Evolutionary conservation across 352 stramenopile species (phyloP).

Genomic region (Globisporangium alternatum): DNA sequence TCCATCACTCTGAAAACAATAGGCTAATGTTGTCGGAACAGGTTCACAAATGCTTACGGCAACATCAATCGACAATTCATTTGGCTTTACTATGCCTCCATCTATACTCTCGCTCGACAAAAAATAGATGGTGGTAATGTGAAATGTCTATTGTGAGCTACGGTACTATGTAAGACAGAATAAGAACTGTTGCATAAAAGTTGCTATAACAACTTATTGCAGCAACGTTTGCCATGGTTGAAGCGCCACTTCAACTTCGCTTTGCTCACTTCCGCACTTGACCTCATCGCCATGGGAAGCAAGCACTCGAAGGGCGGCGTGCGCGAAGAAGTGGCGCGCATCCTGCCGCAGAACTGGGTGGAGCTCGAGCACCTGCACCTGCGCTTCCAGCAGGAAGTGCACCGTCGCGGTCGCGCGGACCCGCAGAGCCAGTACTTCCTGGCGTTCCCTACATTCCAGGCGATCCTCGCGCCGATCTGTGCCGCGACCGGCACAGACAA

Average conservation of each 20-base stretch:
- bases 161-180: too few species aligned
- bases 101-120: neutral
- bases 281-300: constrained; percentile 37
- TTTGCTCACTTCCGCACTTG: neutral
- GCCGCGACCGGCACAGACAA: constrained; percentile 29
- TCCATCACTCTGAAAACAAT: neutral
- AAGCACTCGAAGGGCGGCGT: constrained; percentile 47
- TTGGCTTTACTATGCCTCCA: neutral
- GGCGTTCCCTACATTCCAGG: constrained; percentile 42
- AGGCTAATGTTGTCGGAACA: too few species aligned
- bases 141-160: neutral
- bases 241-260: constrained; percentile 20
- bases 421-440: constrained; percentile 52
- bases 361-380: constrained; percentile 55
- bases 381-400: constrained; percentile 59
- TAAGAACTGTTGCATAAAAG: too few species aligned
- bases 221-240: too few species aligned
- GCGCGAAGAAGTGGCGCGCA: constrained; percentile 29
- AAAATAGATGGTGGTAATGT: neutral
- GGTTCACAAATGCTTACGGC: neutral
- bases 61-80: neutral
- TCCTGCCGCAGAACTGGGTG: constrained; percentile 49
- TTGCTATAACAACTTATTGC: too few species aligned
- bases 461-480: constrained; percentile 36
- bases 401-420: constrained; percentile 28